A percentile compares a stretch with the other conserved stretches of the same genome.
These are phyloP conservation scores for Dipteronia sinensis DNA, from an alignment of 345 rosid species.

Conservation along the genomic window DNA sequence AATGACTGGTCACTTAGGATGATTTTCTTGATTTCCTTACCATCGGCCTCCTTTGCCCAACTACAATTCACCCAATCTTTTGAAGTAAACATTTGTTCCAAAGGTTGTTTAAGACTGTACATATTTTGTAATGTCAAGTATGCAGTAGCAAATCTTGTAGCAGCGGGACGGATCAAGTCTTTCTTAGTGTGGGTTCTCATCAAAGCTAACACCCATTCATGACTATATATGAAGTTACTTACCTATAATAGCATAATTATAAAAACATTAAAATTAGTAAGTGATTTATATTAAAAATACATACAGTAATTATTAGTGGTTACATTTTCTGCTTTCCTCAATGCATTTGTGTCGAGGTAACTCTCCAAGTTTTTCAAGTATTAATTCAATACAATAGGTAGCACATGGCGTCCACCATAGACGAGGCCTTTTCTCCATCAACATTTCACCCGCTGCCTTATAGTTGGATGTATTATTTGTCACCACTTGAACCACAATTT, in stretches of 20 bases:
- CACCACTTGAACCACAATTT: neutral
- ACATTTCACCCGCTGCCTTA: neutral
- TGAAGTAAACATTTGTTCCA: neutral
- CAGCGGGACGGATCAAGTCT: neutral
- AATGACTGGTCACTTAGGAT: neutral
- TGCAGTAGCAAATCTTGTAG: neutral
- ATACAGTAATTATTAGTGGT: too few relatives aligned
- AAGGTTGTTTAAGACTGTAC: neutral
- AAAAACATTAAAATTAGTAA: too few relatives aligned
- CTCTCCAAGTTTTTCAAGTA: neutral
- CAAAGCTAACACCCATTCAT: neutral
- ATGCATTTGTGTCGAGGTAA: too few relatives aligned
- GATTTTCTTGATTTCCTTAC: too few relatives aligned
- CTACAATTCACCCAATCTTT: neutral
- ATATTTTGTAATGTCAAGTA: neutral
- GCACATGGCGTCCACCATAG: neutral
- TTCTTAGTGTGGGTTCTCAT: neutral
- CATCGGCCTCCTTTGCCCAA: too few relatives aligned
- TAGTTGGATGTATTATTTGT: too few relatives aligned
- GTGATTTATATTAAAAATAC: too few relatives aligned
- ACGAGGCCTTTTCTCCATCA: neutral
- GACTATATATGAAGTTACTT: neutral
- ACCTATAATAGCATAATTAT: too few relatives aligned
- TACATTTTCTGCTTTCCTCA: neutral
- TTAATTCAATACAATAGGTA: neutral